Conservation (phyloP, 768 basidiomycete genomes). For the Fistulinella prunicolor region DNA sequence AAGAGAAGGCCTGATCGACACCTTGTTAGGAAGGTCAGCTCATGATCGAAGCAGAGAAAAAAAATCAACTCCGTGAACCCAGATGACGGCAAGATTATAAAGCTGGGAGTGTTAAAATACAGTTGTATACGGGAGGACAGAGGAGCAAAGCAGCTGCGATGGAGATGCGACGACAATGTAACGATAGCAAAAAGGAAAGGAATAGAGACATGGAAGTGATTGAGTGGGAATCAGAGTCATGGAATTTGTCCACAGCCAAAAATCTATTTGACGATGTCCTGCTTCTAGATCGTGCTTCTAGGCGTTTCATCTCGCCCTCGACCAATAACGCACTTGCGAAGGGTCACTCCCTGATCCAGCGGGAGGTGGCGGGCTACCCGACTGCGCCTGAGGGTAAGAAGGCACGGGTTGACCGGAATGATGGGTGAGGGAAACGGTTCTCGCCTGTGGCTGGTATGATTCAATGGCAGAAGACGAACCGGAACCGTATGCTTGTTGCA, state of each 20-base stretch:
- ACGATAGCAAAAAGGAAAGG: conserved; percentile 7
- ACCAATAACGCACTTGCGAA: conserved; percentile 30
- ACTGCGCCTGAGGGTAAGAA: conserved; percentile 25
- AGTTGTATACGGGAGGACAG: conserved; percentile 10
- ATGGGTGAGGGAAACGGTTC: conserved; percentile 12
- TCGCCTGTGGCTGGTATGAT: conserved; percentile 28
- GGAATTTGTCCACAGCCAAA: conserved; percentile 13
- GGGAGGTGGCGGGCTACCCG: conserved; percentile 25
- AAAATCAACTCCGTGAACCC: conserved; percentile 21
- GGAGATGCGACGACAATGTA: conserved; percentile 10
- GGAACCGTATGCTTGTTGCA: conserved; percentile 27
- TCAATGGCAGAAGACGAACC: conserved; percentile 12
- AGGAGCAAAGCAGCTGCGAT: conserved; percentile 7
- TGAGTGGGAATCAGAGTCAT: background rate
- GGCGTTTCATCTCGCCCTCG: conserved; percentile 17
- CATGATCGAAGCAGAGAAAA: conserved; percentile 6
- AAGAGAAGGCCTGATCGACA: conserved; percentile 11
- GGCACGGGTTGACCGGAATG: conserved; percentile 25
- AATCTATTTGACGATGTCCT: conserved; percentile 11
- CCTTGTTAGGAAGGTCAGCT: conserved; percentile 19
- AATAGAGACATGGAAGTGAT: background rate
- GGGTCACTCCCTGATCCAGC: conserved; percentile 25
- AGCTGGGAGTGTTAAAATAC: conserved; percentile 11
- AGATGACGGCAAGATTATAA: conserved; percentile 14
- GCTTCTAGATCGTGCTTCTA: conserved; percentile 7